These are phyloP conservation scores for Pseudocercospora musae DNA, from an alignment of 2,329 filamentous ascomycete species.

Conservation along the genomic window DNA sequence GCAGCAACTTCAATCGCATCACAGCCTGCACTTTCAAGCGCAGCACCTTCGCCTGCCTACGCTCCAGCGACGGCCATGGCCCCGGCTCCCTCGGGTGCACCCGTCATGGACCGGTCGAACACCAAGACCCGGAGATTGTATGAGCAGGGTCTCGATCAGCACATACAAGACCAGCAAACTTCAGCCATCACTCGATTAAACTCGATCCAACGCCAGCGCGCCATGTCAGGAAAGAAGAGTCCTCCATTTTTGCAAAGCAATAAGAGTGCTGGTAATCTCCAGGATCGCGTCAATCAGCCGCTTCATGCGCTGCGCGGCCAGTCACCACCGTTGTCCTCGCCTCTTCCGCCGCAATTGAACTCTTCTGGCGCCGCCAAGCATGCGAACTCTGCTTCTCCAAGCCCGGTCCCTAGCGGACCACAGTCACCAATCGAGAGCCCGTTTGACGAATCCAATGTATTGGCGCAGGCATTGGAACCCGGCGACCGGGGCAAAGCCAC, in stretches of 20 bases:
- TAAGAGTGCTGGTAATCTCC: conserved; percentile 66
- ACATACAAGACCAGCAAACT: conserved; percentile 75
- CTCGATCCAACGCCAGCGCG: conserved; percentile 65
- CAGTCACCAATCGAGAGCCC: conserved; percentile 59
- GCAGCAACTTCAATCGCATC: conserved; percentile 87
- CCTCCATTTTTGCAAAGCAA: conserved; percentile 32
- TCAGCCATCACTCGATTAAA: conserved; percentile 77
- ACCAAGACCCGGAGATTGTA: conserved; percentile 75
- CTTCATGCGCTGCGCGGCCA: conserved; percentile 32
- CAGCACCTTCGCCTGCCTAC: conserved; percentile 35
- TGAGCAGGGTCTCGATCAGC: conserved; percentile 75
- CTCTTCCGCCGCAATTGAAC: conserved; percentile 37
- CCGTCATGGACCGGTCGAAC: conserved; percentile 58
- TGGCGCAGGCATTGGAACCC: conserved; percentile 64
- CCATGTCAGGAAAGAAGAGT: conserved; percentile 50
- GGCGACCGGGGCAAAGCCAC: conserved; percentile 80
- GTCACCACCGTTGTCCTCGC: conserved; percentile 42
- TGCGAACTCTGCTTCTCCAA: conserved; percentile 36
- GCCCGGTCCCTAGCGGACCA: conserved; percentile 38
- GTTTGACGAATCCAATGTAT: conserved; percentile 60
- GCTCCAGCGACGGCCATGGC: conserved; percentile 52
- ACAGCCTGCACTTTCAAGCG: conserved; percentile 47
- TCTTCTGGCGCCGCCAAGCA: conserved; percentile 38
- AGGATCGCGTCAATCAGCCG: conserved; percentile 40
- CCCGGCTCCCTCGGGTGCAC: conserved; percentile 21